These are phyloP conservation scores for Pseudohyphozyma bogoriensis DNA, from an alignment of 768 basidiomycete species.

Conservation along the genomic window DNA sequence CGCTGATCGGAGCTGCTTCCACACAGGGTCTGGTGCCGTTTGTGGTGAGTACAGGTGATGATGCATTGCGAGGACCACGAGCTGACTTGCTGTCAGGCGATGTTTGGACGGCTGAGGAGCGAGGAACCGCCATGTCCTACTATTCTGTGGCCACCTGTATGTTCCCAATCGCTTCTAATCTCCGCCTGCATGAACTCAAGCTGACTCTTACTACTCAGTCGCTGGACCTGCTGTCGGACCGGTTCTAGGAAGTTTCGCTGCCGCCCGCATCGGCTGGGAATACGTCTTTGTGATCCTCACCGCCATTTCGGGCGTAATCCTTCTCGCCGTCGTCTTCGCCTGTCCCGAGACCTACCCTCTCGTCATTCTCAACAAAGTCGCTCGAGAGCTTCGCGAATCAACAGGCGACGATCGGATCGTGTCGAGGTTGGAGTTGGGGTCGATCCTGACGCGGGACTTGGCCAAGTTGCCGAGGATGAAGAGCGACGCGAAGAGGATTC, in stretches of 20 bases:
- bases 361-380: conserved; percentile 48
- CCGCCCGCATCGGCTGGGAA: conserved; percentile 5
- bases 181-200: too few relatives aligned
- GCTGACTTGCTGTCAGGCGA: conserved; percentile 23
- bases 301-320: conserved; percentile 38
- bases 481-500: neutral
- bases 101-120: conserved; percentile 2
- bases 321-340: conserved; percentile 48
- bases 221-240: conserved; percentile 8
- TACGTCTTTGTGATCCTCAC: conserved; percentile 53
- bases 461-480: neutral
- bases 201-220: neutral
- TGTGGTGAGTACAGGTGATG: too few relatives aligned
- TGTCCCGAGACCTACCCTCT: conserved; percentile 65
- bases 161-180: too few relatives aligned
- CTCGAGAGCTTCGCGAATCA: conserved; percentile 14
- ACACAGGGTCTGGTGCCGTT: conserved; percentile 6
- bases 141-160: conserved; percentile 4
- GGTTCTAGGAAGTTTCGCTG: conserved; percentile 9
- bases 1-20: too few relatives aligned
- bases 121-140: conserved; percentile 16
- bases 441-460: neutral
- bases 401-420: conserved; percentile 10
- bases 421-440: conserved; percentile 11
- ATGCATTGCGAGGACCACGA: too few relatives aligned